These are phyloP conservation scores for Teunomyces stri DNA, from an alignment of 805 yeast genomes.

Conservation along the genomic window DNA sequence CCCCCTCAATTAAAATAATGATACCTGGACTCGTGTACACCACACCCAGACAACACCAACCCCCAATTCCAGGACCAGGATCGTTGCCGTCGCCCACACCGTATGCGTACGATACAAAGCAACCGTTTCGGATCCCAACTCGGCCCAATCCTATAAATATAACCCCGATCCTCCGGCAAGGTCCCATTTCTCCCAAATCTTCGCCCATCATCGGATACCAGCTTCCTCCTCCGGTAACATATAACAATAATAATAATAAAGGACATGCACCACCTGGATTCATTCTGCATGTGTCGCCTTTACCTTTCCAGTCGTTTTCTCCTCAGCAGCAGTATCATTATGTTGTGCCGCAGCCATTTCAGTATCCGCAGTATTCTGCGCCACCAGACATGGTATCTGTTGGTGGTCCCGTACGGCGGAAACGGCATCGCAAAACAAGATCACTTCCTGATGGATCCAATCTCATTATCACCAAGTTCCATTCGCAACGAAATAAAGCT, in stretches of 20 bases:
- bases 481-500: not conserved
- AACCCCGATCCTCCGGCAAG: not conserved
- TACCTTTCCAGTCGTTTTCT: not conserved
- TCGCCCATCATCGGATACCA: conserved; percentile 1
- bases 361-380: not conserved
- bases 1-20: not conserved
- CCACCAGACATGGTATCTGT: not conserved
- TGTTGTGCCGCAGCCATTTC: conserved; percentile 1
- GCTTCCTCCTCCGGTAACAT: not conserved
- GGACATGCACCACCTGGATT: not conserved
- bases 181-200: conserved; percentile 1
- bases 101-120: not conserved
- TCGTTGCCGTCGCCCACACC: not conserved
- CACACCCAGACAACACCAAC: not conserved
- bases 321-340: not conserved
- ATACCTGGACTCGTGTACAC: not conserved
- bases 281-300: not conserved
- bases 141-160: not conserved
- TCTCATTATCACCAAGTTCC: not conserved
- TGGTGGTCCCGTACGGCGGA: not conserved
- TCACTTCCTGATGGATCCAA: not conserved
- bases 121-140: not conserved
- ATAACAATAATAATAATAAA: too few species aligned
- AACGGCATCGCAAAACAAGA: not conserved
- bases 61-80: not conserved